Percentiles rank a stretch among this genome's conserved stretches.
Conservation (phyloP, 1,284 basidiomycete species). For the Sanghuangporus weigelae region DNA sequence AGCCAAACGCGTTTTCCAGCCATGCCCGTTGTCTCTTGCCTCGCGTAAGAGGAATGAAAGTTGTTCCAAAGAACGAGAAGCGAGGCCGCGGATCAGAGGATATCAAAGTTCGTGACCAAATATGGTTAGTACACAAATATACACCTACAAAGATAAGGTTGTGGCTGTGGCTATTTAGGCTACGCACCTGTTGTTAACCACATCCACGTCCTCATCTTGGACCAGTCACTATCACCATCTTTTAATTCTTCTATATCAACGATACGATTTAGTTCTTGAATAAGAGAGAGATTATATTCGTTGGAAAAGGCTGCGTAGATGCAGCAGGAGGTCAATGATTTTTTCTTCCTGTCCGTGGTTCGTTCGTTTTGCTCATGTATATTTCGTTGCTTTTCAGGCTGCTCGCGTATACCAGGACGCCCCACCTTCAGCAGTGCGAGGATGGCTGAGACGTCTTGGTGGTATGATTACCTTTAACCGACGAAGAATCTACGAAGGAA, state of each 20-base stretch:
- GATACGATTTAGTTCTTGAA: neutral
- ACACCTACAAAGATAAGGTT: neutral
- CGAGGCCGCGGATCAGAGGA: neutral
- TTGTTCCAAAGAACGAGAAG: neutral
- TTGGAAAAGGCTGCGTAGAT: neutral
- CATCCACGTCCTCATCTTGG: neutral
- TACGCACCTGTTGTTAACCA: neutral
- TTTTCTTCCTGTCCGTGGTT: neutral
- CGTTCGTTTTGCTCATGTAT: neutral
- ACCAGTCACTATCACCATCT: neutral
- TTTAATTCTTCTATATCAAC: neutral
- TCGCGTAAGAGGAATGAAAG: neutral
- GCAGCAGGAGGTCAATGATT: neutral
- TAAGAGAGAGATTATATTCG: neutral
- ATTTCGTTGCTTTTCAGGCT: neutral
- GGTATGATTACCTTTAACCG: constrained; percentile 13
- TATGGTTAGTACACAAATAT: neutral
- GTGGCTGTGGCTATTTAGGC: neutral
- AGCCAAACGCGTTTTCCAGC: constrained; percentile 38
- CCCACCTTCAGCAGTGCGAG: constrained; percentile 13
- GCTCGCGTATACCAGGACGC: constrained; percentile 2
- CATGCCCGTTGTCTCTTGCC: constrained; percentile 2
- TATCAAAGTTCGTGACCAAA: neutral
- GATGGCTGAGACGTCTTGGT: constrained; percentile 14
- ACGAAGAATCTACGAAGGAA: neutral